A percentile compares a stretch with the other conserved stretches of the same genome.
These are phyloP conservation scores for Coniophora puteana DNA, from an alignment of 1,284 basidiomycete genomes.

Conservation along the genomic window DNA sequence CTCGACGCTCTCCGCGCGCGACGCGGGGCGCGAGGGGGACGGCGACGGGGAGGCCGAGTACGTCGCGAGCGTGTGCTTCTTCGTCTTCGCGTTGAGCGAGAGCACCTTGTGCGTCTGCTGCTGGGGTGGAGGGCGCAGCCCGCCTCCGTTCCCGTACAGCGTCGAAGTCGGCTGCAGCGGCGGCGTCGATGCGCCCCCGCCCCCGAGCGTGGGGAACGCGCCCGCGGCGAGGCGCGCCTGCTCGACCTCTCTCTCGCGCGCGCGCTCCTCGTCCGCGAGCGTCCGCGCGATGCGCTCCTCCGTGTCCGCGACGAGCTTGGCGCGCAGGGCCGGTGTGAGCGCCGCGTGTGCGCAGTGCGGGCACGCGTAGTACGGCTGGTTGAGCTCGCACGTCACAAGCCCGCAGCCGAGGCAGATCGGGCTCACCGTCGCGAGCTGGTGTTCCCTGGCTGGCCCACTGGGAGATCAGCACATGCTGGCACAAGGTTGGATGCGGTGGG, in stretches of 20 bases:
- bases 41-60: slow-evolving; percentile 36
- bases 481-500: background rate
- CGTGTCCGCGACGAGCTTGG: slow-evolving; percentile 37
- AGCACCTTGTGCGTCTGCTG: slow-evolving; percentile 53
- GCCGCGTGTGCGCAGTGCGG: slow-evolving; percentile 49
- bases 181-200: slow-evolving; percentile 11
- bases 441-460: slow-evolving; percentile 46
- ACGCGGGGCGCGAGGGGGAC: slow-evolving; percentile 32
- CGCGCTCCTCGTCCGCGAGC: slow-evolving; percentile 44
- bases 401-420: slow-evolving; percentile 59
- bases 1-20: slow-evolving; percentile 28
- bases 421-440: slow-evolving; percentile 51
- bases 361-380: slow-evolving; percentile 51
- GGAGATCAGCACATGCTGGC: background rate
- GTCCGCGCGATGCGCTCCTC: slow-evolving; percentile 41
- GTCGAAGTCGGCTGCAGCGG: slow-evolving; percentile 3
- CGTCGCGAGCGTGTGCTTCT: slow-evolving; percentile 49
- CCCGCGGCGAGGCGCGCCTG: slow-evolving; percentile 50
- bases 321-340: slow-evolving; percentile 30
- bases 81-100: slow-evolving; percentile 50
- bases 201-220: slow-evolving; percentile 55
- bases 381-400: slow-evolving; percentile 57
- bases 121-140: slow-evolving; percentile 16
- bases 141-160: background rate
- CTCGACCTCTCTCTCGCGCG: slow-evolving; percentile 40